Evolutionary conservation across 1,284 basidiomycete species (phyloP).

Genomic region (Heterobasidion annosum): DNA sequence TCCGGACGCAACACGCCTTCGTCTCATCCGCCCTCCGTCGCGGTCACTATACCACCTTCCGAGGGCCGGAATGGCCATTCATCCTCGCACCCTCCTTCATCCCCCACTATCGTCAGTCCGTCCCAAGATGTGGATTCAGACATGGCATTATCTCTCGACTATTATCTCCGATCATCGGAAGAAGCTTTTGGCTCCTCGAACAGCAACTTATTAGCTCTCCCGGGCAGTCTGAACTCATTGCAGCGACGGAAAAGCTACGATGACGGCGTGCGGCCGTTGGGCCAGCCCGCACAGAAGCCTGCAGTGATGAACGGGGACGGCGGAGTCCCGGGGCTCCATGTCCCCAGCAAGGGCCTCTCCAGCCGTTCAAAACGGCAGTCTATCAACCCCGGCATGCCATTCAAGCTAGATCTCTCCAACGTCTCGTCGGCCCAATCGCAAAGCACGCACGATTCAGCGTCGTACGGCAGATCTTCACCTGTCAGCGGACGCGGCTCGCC

Average conservation of each 20-base stretch:
- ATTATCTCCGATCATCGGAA: not conserved
- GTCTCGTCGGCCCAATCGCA: not conserved
- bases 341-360: conserved; percentile 11
- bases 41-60: not conserved
- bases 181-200: conserved; percentile 1
- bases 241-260: conserved; percentile 51
- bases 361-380: conserved; percentile 9
- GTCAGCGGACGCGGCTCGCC: not conserved
- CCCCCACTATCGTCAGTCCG: not conserved
- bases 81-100: not conserved
- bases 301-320: conserved; percentile 6
- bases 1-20: not conserved
- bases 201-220: conserved; percentile 12
- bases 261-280: conserved; percentile 43
- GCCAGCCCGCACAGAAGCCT: conserved; percentile 28
- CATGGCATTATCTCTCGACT: not conserved
- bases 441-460: not conserved
- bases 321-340: conserved; percentile 13
- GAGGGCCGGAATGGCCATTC: not conserved
- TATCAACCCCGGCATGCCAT: conserved; percentile 10
- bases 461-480: not conserved
- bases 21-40: not conserved
- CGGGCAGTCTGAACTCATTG: conserved; percentile 13
- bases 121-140: not conserved
- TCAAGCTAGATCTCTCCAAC: conserved; percentile 8